Evolutionary conservation across 768 basidiomycete species (phyloP), one percentile per base, ranked within the genome.

Genomic region (Phylloporus sp.): DNA sequence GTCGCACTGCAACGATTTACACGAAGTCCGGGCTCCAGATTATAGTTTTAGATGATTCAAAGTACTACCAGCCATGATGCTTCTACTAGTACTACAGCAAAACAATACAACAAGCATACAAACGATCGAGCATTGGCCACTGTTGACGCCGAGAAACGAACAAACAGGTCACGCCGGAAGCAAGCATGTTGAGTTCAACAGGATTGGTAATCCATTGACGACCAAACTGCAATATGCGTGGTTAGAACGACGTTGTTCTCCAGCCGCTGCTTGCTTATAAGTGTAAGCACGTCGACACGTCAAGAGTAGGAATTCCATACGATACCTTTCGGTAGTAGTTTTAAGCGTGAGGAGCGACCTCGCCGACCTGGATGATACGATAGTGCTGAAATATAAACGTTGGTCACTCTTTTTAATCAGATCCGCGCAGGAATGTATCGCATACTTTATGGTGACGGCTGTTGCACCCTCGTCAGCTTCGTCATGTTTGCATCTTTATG

Each of bases 381-480:
- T 48, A 2, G 46, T 46, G 27, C 58, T 59, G 23, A 18, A 12
- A 45, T n/a, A n/a, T n/a, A n/a, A n/a, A n/a, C n/a, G n/a, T n/a
- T n/a, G n/a, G n/a, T n/a, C n/a, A n/a, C n/a, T n/a, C n/a, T n/a
- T 28, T 23, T 52, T 31, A n/a, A n/a, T 32, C n/a, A n/a, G 7
- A 16, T n/a, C n/a, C n/a, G n/a, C n/a, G n/a, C n/a, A 11, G 11
- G 41, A 50, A 38, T 3, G 26, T 6, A 29, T 20, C 31, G 2
- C 4, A 31, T 45, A 63, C 60, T 53, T 59, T 39, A 32, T 15
- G n/a, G 38, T 34, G 23, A 53, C 8, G 9, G 57, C 60, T 63
- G 27, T 15, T 32, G 3, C 15, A 26, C 5, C 11, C 1, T 20
- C 2, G 26, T 62, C 32, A 62, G 52, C 18, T 4, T n/a, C n/a